Evolutionary conservation across 2,329 filamentous ascomycete genomes (phyloP), one percentile per base, ranked within the genome.

Genomic region (Chalara sp.): DNA sequence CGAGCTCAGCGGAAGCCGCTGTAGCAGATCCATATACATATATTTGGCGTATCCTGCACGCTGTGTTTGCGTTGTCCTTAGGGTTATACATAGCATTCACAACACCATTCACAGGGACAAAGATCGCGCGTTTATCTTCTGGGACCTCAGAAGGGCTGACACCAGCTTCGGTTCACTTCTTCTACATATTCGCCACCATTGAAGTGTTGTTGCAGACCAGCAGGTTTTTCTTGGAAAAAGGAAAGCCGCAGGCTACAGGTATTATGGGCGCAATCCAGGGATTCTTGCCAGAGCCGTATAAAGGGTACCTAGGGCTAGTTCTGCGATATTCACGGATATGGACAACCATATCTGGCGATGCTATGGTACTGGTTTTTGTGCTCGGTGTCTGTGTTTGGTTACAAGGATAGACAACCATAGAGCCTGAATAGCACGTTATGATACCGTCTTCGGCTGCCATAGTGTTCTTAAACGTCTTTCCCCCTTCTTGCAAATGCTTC

Each of bases 121-220:
- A 80, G 63, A 58, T 76, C 6, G 78, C 82, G 61, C 79, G 87
- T 32, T 75, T 80, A 64, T 39, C 48, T n/a, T 44, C 47, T 10
- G 33, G 44, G 6, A 21, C 40, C 13, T 13, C 21, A n/a, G 29
- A 35, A 40, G 55, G 64, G 50, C 58, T 70, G 48, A 66, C 67
- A 47, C 63, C 65, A 50, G 63, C 67, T 33, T 64, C 73, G 40
- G 72, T 72, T 44, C 74, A 76, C 54, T 84, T 90, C 68, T 90
- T 92, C 68, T 89, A 83, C 72, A 76, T 87, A n/a, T 93, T 92
- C 64, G 84, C 86, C 5, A 89, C 87, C 0, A 83, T 81, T 32
- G 87, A 93, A 70, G 76, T 88, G 8, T 65, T 88, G 48, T 72
- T 92, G 56, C 80, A 92, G 56, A 85, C 81, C 1, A 83, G 79